Percentiles rank a stretch among this genome's conserved stretches.
These are phyloP conservation scores for Stephania cephalantha DNA, from an alignment of 164 flowering plant species.

Conservation along the genomic window DNA sequence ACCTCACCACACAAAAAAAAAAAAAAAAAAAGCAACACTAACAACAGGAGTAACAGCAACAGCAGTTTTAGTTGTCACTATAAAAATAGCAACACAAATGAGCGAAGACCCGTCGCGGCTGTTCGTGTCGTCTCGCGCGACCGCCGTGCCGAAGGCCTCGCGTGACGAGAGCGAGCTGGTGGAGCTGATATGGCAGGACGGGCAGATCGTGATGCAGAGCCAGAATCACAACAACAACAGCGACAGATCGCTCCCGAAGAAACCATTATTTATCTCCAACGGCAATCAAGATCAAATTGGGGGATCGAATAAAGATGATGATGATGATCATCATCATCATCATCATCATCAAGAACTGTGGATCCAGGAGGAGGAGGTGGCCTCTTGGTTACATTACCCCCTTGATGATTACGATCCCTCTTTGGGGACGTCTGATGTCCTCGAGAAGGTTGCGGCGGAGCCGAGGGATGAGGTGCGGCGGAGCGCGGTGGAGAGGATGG, in stretches of 20 bases:
- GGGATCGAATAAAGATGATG: constrained; percentile 1
- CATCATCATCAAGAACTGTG: constrained; percentile 28
- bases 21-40: no score
- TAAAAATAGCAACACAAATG: no score
- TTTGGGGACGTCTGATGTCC: constrained; percentile 32
- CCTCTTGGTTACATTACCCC: constrained; percentile 79
- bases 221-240: constrained; percentile 26
- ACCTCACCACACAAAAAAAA: no score
- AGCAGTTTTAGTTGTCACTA: no score
- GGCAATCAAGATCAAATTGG: no score
- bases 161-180: constrained; percentile 38
- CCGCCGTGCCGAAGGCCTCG: background rate
- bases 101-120: no score
- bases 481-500: constrained; percentile 29
- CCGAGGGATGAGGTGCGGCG: background rate
- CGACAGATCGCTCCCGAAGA: constrained; percentile 7
- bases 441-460: constrained; percentile 5
- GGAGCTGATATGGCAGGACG: constrained; percentile 88
- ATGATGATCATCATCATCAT: background rate
- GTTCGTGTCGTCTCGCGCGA: no score
- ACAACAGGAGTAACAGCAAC: no score
- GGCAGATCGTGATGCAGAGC: constrained; percentile 61
- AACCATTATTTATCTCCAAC: no score
- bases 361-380: constrained; percentile 93
- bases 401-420: constrained; percentile 41